These are phyloP conservation scores for Pelargonium australe DNA, from an alignment of 441 rosid genomes.

Conservation along the genomic window DNA sequence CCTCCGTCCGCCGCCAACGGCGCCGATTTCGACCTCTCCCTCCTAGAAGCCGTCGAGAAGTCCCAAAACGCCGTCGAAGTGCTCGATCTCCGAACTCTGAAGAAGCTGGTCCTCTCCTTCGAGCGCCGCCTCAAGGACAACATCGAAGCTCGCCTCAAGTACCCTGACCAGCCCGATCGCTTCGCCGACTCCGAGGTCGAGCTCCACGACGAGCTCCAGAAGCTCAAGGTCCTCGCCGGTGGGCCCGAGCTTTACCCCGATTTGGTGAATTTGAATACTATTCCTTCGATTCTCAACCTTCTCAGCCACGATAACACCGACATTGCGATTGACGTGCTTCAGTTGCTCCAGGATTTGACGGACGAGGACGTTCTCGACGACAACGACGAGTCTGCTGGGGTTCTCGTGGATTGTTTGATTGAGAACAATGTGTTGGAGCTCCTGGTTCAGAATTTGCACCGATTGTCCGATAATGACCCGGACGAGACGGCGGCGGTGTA, in stretches of 20 bases:
- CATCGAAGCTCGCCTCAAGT: constrained; percentile 93
- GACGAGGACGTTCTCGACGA: constrained; percentile 90
- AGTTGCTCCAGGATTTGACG: constrained; percentile 79
- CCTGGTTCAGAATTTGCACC: constrained; percentile 79
- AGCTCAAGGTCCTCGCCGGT: constrained; percentile 85
- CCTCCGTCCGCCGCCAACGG: constrained; percentile 16
- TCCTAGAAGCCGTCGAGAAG: constrained; percentile 83
- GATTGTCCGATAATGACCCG: constrained; percentile 66
- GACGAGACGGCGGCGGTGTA: constrained; percentile 84
- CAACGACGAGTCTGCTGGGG: constrained; percentile 74
- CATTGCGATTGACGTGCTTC: constrained; percentile 83
- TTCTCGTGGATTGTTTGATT: constrained; percentile 57
- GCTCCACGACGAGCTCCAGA: constrained; percentile 82
- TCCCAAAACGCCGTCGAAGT: constrained; percentile 57
- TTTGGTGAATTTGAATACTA: constrained; percentile 56
- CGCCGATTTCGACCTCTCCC: constrained; percentile 51
- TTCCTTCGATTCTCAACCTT: constrained; percentile 74
- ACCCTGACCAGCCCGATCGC: constrained; percentile 77
- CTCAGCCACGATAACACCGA: constrained; percentile 82
- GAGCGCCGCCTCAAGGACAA: constrained; percentile 94
- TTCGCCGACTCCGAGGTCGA: constrained; percentile 92
- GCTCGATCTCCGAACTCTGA: constrained; percentile 71
- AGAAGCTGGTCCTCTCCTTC: constrained; percentile 84
- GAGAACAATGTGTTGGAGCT: constrained; percentile 90
- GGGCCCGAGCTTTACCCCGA: constrained; percentile 96